Conservation (phyloP, 805 yeast species). For the Sugiyamaella marilandica region DNA sequence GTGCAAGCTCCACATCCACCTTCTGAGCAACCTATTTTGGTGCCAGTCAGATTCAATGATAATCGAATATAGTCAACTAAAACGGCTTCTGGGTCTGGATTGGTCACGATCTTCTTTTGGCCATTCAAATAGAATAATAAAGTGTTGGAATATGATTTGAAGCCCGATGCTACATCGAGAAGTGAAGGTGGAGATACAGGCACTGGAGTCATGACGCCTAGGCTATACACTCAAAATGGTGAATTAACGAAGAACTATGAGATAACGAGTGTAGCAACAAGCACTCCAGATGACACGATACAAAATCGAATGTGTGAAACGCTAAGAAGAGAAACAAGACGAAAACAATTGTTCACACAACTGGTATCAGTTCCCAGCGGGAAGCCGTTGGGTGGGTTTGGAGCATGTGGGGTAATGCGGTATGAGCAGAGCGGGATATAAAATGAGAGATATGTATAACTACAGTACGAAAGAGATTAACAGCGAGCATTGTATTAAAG, state of each 20-base stretch:
- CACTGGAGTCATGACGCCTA: neutral
- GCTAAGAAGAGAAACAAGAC: too few species aligned
- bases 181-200: neutral
- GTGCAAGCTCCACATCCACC: constrained; percentile 52
- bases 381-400: too few species aligned
- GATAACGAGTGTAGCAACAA: neutral
- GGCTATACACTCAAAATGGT: too few species aligned
- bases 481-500: too few species aligned
- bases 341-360: too few species aligned
- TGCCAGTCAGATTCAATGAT: constrained; percentile 37
- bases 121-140: constrained; percentile 41
- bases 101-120: constrained; percentile 30
- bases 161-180: neutral
- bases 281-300: neutral
- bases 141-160: neutral
- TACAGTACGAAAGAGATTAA: too few species aligned
- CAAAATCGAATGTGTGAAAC: too few species aligned
- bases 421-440: too few species aligned
- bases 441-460: too few species aligned
- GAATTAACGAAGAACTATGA: neutral
- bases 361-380: neutral
- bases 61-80: constrained; percentile 41
- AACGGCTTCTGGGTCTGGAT: constrained; percentile 43
- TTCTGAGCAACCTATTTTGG: constrained; percentile 47
- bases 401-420: too few species aligned